Base-by-base conservation (phyloP, 129 eudicot species). In the Chrysanthemum lavandulifolium region DNA sequence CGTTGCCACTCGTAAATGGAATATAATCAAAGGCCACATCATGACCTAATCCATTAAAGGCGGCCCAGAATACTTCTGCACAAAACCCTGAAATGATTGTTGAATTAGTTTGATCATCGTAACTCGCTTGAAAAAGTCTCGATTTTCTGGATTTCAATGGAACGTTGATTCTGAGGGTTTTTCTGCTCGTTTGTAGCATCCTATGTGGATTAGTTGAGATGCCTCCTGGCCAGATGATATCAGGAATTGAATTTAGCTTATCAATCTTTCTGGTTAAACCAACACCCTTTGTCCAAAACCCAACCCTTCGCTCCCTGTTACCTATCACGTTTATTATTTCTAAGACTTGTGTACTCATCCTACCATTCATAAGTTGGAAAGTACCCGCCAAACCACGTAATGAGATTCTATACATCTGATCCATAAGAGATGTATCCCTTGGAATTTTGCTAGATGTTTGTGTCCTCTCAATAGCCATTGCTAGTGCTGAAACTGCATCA, bases 311-410 rank as follows among this genome's bases (percentile, higher is more conserved):
- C 47, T 76, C 78, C 23, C 73, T 73, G 58, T 54, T 76, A 13
- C 48, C 79, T 1, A 81, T 33, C 7, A 89, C 79, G 65, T 82
- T 87, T 6, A 79, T 40, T 29, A 89, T 65, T 67, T 76, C 74
- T 36, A 76, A 54, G 7, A 72, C 53, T 31, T 78, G 43, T 13
- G 59, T 8, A 13, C 19, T 14, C 11, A 76, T 29, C 65, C 45
- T 73, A 49, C 82, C 73, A 43, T 80, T 71, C 13, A 9, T 11
- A 25, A 86, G 65, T 1, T 45, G 33, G 52, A 80, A 82, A 5
- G 27, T 65, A 12, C 92, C 96, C 0, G 71, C 74, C 16, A 86
- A 60, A 12, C 91, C 92, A 13, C 6, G 29, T 56, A 86, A 82
- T 14, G 51, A 78, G 19, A 55, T 69, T 33, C 54, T 53, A 31